Conservation (phyloP, 1,139 yeast genomes). For the Hansenula anomala region DNA sequence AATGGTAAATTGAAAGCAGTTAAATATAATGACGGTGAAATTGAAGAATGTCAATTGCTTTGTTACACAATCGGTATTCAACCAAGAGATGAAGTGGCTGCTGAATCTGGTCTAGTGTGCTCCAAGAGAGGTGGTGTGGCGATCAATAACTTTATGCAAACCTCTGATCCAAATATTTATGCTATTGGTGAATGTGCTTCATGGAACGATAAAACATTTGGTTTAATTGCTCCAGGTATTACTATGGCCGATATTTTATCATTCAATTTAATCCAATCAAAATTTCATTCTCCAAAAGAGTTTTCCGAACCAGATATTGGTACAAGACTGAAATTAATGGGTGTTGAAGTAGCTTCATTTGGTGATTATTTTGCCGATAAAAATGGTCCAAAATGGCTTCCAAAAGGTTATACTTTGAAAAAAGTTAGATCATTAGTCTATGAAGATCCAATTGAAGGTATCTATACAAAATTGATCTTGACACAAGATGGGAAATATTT, state of each 20-base stretch:
- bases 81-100: conserved; percentile 30
- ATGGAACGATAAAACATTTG: conserved; percentile 30
- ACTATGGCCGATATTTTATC: conserved; percentile 30
- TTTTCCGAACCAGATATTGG: conserved; percentile 29
- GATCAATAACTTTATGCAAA: conserved; percentile 23
- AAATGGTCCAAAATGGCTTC: conserved; percentile 27
- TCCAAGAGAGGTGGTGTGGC: conserved; percentile 26
- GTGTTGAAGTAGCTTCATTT: conserved; percentile 32
- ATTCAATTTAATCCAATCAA: conserved; percentile 29
- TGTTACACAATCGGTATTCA: conserved; percentile 30
- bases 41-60: conserved; percentile 25
- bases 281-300: conserved; percentile 23
- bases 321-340: conserved; percentile 30
- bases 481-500: conserved; percentile 29
- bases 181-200: conserved; percentile 33
- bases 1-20: conserved; percentile 20
- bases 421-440: conserved; percentile 23
- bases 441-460: conserved; percentile 28
- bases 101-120: conserved; percentile 17
- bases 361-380: conserved; percentile 31
- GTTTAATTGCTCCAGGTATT: conserved; percentile 30
- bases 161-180: conserved; percentile 25
- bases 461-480: conserved; percentile 27
- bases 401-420: conserved; percentile 18
- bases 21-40: conserved; percentile 23